Evolutionary conservation across 140 eudicot genomes (phyloP), one percentile per base, ranked within the genome.

Genomic region (Ambrosia hybrid): DNA sequence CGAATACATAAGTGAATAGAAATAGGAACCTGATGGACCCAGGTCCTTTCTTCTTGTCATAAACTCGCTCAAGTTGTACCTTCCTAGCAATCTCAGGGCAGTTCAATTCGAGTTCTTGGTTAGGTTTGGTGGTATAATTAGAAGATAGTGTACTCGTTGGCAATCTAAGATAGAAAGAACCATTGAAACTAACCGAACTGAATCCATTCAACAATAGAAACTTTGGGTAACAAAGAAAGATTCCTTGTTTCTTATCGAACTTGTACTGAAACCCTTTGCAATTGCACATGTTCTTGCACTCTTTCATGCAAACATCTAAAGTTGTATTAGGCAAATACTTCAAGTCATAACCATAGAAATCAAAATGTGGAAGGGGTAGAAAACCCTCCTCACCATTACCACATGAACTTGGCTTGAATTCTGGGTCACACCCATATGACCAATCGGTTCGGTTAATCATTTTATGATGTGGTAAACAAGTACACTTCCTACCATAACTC

Each of bases 261-360:
- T 39, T 81, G 70, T 75, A 82, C 17, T 84, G 85, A 51, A 87
- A 76, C 36, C 89, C 92, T 79, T 81, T 73, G 80, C 93, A 87
- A 48, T 58, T 39, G 45, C 85, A 79, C 13, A 72, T 17, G 17
- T 75, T 67, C 70, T 45, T 57, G 79, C 93, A 87, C 67, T 67
- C 38, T 11, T 66, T 41, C 52, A 67, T 74, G 37, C 92, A 84
- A 45, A 15, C 66, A 9, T 82, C 73, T 9, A 78, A 70, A 10
- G 93, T 84, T 51, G 45, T 58, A 49, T 87, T 87, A 1, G 48
- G 53, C n/a, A 77, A 41, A 52, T 65, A 70, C 37, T 30, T 61
- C 12, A 30, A 65, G 62, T 80, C 89, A 39, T 72, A 76, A 4
- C 93, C 93, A 3, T 82, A 76, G 46, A 87, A 84, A 63, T 87